These are phyloP conservation scores for Aegilops bicornis DNA, from an alignment of 176 grass and related monocot genomes.

Conservation along the genomic window DNA sequence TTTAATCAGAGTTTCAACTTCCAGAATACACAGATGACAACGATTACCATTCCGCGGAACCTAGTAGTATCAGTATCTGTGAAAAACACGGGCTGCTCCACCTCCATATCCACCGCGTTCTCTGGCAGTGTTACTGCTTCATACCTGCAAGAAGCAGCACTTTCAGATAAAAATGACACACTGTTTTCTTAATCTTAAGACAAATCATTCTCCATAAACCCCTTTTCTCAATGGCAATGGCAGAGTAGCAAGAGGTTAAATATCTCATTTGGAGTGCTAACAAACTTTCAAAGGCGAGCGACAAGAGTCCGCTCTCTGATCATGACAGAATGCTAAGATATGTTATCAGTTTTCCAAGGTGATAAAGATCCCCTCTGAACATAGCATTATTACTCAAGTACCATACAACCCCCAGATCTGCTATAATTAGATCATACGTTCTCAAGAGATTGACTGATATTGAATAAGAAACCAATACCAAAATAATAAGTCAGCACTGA, in stretches of 20 bases:
- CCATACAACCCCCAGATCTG: neutral
- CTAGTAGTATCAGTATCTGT: conserved; percentile 41
- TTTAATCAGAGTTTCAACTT: neutral
- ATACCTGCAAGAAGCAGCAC: conserved; percentile 49
- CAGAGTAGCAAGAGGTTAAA: neutral
- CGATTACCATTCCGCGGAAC: conserved; percentile 72
- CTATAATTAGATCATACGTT: neutral
- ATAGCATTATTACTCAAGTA: neutral
- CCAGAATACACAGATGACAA: conserved; percentile 21
- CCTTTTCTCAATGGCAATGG: conserved; percentile 2
- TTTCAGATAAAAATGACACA: conserved; percentile 14
- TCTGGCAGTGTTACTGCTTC: conserved; percentile 85
- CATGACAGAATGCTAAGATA: neutral
- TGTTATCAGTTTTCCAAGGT: neutral
- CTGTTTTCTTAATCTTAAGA: conserved; percentile 17
- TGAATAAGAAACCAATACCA: neutral
- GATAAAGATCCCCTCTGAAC: neutral
- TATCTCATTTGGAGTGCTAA: neutral
- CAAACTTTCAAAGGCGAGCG: neutral
- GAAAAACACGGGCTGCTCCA: conserved; percentile 63
- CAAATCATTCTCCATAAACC: conserved; percentile 3
- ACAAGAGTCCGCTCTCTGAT: neutral
- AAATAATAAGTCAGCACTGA: neutral
- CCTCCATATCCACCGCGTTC: conserved; percentile 48
- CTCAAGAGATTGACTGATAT: neutral